phyloP scores from a whole-genome alignment of 257 asterid genomes.

The Solanum rostratum region DNA sequence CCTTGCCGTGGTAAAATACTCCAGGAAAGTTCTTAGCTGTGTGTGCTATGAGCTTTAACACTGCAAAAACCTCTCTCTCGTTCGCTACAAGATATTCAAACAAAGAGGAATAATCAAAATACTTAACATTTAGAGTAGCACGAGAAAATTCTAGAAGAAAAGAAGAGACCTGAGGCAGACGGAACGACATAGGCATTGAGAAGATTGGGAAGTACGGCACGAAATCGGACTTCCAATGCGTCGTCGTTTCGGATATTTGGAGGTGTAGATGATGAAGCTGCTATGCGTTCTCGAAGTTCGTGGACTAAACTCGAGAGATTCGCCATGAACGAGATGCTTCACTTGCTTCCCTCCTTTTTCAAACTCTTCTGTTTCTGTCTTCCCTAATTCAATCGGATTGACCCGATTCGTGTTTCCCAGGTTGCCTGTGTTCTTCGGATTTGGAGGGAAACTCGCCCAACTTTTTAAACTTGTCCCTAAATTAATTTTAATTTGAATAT shows the following conservation, averaged over 20 bases:
- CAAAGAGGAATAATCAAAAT: background rate
- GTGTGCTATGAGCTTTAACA: constrained; percentile 54
- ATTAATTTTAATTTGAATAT: no score
- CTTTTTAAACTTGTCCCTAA: background rate
- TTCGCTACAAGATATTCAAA: constrained; percentile 24
- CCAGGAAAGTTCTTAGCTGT: constrained; percentile 75
- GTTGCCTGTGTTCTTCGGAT: background rate
- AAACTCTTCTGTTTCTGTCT: background rate
- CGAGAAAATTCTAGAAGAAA: background rate
- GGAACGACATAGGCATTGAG: constrained; percentile 60
- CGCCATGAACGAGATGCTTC: constrained; percentile 26
- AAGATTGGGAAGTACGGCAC: constrained; percentile 80
- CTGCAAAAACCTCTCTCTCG: constrained; percentile 74
- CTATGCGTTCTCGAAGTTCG: constrained; percentile 86
- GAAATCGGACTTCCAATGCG: constrained; percentile 71
- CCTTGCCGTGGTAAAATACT: constrained; percentile 71
- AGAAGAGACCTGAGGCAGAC: constrained; percentile 40
- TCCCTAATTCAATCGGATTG: background rate
- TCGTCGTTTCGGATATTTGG: constrained; percentile 54
- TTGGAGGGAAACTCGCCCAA: background rate
- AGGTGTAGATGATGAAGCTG: constrained; percentile 59
- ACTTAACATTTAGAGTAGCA: background rate
- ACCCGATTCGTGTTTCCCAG: background rate
- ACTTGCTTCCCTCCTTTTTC: background rate
- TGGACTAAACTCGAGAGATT: constrained; percentile 68